Evolutionary conservation across 2,329 filamentous ascomycete species (phyloP), one percentile per base, ranked within the genome.

Genomic region (Cladophialophora bantiana): DNA sequence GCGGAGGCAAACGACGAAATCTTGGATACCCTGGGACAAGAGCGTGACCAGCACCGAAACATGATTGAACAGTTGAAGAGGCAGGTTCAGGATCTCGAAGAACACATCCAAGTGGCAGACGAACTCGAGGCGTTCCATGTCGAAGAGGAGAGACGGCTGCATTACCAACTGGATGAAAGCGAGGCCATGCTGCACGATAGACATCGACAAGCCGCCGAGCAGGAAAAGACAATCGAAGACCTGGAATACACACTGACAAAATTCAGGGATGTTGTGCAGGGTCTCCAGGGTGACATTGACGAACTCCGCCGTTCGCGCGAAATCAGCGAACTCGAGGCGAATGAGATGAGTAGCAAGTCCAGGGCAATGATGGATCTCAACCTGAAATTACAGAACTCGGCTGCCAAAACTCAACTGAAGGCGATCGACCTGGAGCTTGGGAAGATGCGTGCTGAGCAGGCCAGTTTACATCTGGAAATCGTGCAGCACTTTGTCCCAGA

Each of bases 281-380:
- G 88, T 71, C 81, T 98, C 68, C 93, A 97, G 78, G 88, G 84
- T 71, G 93, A 97, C 76, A 82, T 98, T 71, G 92, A 96, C 73
- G 94, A 98, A 74, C 94, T 97, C 85, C 88, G 92, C 67, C 92
- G 94, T 12, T 96, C 93, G 3, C 92, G 96, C 48, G 70, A 74
- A n/a, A 91, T 98, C 72, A 96, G 93, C 0, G 95, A 98, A 78
- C 90, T 90, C 15, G 94, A 98, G 77, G 93, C 94, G 0, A 93
- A 94, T 76, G 93, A 98, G 77, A 87, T 98, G 63, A 94, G 90
- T 71, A 91, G 88, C 73, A 90, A 93, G 69, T 96, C 94, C 53
- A 88, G 93, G 69, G 93, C 94, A 62, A 96, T 99, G 90, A 91
- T 97, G 87, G 94, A 99, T 75, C 85, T 99, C 54, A 98, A 98